A percentile compares a stretch with the other conserved stretches of the same genome.
Evolutionary conservation across 179 eudicot genomes (phyloP).

Genomic region (Amaranthus tricolor): DNA sequence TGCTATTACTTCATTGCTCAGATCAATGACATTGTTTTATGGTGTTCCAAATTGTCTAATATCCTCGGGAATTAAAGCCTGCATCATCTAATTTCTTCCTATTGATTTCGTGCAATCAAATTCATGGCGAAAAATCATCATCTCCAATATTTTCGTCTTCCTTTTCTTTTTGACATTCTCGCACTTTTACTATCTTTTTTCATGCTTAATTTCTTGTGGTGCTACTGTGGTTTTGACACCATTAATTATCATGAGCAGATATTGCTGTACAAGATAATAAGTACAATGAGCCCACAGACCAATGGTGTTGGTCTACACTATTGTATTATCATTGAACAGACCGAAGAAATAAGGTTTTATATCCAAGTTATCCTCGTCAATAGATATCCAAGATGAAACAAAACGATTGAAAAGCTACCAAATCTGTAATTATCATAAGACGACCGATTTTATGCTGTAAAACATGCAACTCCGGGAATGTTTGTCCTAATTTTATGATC

Average conservation of each 20-base stretch:
- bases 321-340: not conserved
- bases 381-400: constrained; percentile 2
- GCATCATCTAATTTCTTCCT: not conserved
- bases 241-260: not conserved
- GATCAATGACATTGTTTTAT: too few relatives aligned
- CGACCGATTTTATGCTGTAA: not conserved
- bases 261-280: not conserved
- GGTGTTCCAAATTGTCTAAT: not conserved
- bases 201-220: not conserved
- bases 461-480: not conserved
- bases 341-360: not conserved
- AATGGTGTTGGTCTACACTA: not conserved
- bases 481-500: not conserved
- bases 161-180: not conserved
- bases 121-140: not conserved
- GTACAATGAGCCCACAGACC: not conserved
- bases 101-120: not conserved
- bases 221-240: not conserved
- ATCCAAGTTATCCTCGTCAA: not conserved
- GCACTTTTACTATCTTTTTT: not conserved
- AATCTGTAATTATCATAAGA: not conserved
- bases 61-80: not conserved
- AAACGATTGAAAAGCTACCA: not conserved
- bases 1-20: not conserved
- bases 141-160: not conserved